A percentile compares a stretch with the other conserved stretches of the same genome.
Conservation (phyloP, 805 yeast genomes). For the Torulaspora delbrueckii region DNA sequence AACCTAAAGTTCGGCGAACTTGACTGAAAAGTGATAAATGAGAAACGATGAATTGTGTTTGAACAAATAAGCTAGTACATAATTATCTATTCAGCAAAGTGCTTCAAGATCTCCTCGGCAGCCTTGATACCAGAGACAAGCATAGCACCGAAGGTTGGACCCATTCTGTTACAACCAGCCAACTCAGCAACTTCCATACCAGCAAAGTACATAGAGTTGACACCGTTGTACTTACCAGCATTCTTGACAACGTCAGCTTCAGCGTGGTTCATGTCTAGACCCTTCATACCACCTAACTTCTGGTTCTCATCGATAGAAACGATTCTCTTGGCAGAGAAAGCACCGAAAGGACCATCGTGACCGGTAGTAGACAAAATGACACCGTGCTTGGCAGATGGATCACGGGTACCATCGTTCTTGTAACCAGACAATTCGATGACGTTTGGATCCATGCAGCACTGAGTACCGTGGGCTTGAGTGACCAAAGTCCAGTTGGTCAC, state of each 20-base stretch:
- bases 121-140: conserved; percentile 74
- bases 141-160: conserved; percentile 83
- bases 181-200: conserved; percentile 80
- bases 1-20: background rate
- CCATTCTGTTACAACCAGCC: conserved; percentile 77
- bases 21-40: background rate
- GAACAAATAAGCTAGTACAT: background rate
- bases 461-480: conserved; percentile 67
- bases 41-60: background rate
- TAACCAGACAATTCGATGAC: conserved; percentile 54
- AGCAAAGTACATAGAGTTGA: conserved; percentile 36
- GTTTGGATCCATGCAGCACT: conserved; percentile 79
- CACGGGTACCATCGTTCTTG: conserved; percentile 31
- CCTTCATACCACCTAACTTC: conserved; percentile 65
- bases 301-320: conserved; percentile 45
- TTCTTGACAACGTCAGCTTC: conserved; percentile 71
- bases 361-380: conserved; percentile 71
- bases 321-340: conserved; percentile 68
- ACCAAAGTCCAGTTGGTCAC: conserved; percentile 83
- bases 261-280: conserved; percentile 72
- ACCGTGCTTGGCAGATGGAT: conserved; percentile 36
- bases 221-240: conserved; percentile 43
- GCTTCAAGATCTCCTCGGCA: conserved; percentile 47
- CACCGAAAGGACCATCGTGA: conserved; percentile 82
- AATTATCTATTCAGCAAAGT: conserved; percentile 22